phyloP scores from a whole-genome alignment of 208 protist species.

The Wallacemonas sp. region DNA sequence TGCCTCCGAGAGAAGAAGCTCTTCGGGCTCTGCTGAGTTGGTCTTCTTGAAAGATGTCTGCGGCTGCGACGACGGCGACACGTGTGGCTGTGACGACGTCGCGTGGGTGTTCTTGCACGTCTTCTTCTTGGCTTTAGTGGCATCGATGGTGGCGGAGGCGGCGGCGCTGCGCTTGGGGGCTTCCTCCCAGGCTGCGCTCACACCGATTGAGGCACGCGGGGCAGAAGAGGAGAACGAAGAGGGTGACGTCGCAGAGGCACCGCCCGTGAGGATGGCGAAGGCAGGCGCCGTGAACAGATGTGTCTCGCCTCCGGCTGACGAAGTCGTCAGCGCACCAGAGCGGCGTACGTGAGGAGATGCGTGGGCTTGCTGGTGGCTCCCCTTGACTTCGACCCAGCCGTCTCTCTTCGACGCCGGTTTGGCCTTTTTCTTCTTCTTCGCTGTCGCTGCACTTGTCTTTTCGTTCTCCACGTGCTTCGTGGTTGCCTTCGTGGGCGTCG shows the following conservation, averaged over 20 bases:
- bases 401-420: not conserved
- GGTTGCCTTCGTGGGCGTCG: no score
- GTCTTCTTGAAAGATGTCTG: no score
- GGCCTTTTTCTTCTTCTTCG: slow-evolving; percentile 4
- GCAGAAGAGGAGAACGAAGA: not conserved
- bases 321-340: not conserved
- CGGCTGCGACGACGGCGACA: no score
- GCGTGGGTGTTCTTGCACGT: not conserved
- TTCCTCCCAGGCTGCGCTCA: not conserved
- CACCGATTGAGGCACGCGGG: not conserved
- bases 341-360: not conserved
- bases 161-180: no score
- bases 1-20: no score
- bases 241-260: not conserved
- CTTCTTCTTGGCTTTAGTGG: not conserved
- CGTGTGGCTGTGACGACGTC: no score
- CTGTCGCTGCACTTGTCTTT: not conserved
- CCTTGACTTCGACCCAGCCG: slow-evolving; percentile 12
- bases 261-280: slow-evolving; percentile 6
- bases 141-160: not conserved
- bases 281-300: not conserved
- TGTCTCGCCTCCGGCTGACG: not conserved
- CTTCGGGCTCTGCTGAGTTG: no score
- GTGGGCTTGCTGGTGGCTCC: not conserved
- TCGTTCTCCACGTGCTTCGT: not conserved